Evolutionary conservation across 2,329 filamentous ascomycete species (phyloP).

Genomic region (Magnaporthales sp.): DNA sequence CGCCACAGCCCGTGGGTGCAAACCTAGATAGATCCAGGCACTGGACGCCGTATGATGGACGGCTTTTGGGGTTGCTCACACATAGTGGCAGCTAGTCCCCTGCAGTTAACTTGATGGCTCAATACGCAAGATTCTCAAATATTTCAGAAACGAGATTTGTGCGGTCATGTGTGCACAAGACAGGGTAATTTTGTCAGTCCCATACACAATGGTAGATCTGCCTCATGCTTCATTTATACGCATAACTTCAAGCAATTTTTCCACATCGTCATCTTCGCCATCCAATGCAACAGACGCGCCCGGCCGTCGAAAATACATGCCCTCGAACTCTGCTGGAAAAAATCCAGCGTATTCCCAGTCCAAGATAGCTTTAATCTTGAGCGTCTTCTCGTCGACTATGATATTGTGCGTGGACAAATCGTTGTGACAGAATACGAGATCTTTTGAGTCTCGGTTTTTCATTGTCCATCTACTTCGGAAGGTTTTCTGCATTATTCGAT

Average conservation of each 20-base stretch:
- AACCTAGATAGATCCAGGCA: too few relatives aligned
- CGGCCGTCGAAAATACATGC: slow-evolving; percentile 7
- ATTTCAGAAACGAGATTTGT: too few relatives aligned
- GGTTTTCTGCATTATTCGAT: slow-evolving; percentile 15
- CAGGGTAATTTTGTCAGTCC: too few relatives aligned
- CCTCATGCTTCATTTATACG: background rate
- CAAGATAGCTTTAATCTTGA: slow-evolving; percentile 13
- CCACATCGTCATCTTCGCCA: slow-evolving; percentile 16
- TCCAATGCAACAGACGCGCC: slow-evolving; percentile 16
- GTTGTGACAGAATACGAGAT: slow-evolving; percentile 17
- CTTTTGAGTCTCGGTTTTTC: slow-evolving; percentile 11
- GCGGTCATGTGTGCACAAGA: too few relatives aligned
- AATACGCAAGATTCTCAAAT: too few relatives aligned
- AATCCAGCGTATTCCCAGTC: slow-evolving; percentile 14
- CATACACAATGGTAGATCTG: too few relatives aligned
- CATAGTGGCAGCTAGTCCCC: too few relatives aligned
- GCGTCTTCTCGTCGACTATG: slow-evolving; percentile 11
- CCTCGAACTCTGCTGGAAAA: slow-evolving; percentile 5
- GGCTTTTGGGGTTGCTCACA: too few relatives aligned
- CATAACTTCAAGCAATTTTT: background rate
- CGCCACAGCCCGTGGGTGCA: too few relatives aligned
- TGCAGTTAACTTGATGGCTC: too few relatives aligned
- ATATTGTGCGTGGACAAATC: slow-evolving; percentile 28
- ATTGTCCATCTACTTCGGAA: slow-evolving; percentile 13
- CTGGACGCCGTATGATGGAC: too few relatives aligned